These are phyloP conservation scores for Trichoderma sp. DNA, from an alignment of 2,329 filamentous ascomycete genomes.

Conservation along the genomic window DNA sequence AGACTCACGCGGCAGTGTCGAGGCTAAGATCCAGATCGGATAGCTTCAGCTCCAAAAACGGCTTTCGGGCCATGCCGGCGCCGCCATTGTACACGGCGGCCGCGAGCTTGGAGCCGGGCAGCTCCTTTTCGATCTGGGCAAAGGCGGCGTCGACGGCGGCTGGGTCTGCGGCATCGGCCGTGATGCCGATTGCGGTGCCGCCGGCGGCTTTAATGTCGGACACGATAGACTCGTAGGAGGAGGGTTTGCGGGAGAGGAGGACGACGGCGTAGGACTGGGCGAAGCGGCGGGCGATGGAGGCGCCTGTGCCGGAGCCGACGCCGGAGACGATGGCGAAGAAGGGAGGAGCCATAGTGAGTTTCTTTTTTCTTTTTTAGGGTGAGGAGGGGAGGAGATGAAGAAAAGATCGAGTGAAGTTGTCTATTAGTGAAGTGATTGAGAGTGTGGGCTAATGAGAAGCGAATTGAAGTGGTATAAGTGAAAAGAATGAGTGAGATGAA, in stretches of 20 bases:
- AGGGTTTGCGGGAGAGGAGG: constrained; percentile 66
- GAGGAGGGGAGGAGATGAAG: not conserved
- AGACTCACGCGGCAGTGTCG: constrained; percentile 48
- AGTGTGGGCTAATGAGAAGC: too few species aligned
- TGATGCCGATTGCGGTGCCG: constrained; percentile 69
- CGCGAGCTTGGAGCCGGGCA: constrained; percentile 53
- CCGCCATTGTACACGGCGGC: constrained; percentile 72
- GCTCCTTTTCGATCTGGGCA: constrained; percentile 57
- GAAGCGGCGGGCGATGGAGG: constrained; percentile 56
- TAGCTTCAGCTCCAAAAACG: constrained; percentile 55
- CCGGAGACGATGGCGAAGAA: constrained; percentile 70
- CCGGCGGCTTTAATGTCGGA: constrained; percentile 65
- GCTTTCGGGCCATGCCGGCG: constrained; percentile 49
- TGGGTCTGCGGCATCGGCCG: constrained; percentile 47
- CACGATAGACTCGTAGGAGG: constrained; percentile 65
- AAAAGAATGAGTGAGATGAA: not conserved
- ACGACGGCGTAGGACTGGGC: constrained; percentile 68
- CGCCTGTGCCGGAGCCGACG: constrained; percentile 67
- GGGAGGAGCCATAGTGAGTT: constrained; percentile 8
- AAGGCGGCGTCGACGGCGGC: constrained; percentile 56
- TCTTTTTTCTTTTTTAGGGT: too few species aligned
- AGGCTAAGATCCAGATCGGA: constrained; percentile 51
- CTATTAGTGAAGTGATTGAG: not conserved
- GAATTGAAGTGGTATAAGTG: not conserved
- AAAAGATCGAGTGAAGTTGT: not conserved